Base-by-base conservation (phyloP, 768 basidiomycete species). In the Candolleomyces eurysporus region DNA sequence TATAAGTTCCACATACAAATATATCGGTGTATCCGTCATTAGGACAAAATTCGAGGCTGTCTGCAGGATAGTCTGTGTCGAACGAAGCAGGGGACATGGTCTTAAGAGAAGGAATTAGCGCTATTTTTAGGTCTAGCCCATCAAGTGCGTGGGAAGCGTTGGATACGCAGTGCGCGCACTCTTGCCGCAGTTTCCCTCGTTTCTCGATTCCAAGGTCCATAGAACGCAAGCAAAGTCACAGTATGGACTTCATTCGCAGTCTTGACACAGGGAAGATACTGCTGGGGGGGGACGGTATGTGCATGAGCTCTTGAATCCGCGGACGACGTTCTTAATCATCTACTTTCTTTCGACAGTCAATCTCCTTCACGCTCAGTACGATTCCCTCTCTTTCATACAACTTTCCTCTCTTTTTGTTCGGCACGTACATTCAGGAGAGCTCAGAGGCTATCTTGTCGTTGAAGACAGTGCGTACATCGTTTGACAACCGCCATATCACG, bases 21-120 rank as follows among this genome's bases (percentile, higher is more conserved):
- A 97, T 74, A 65, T 89, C 76, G 3, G 79, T 75, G 53, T 78
- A 79, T 26, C 77, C 76, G 13, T 80, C 78, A 59, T 83, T 83
- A 5, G 95, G 96, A 66, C 92, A 95, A 71, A 95, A 98, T 68
- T 98, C 97, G 58, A 94, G 81, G 11, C 90, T 86, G 73, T 97
- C 95, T 21, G 94, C 95, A 10, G 94, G 94, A 68, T 85, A 88
- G n/a, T 77, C 73, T 1, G 94, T 96, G 72, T 93, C 86, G 56
- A 77, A 71, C 1, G 64, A 53, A 21, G 57, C 52, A 65, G 66
- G 61, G 26, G 42, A 14, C 48, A 43, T 54, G 17, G 17, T 5
- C 42, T 9, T 30, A 19, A 26, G 40, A 56, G 16, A 54, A 30
- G 5, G 32, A 2, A 3, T 31, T 13, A 52, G 32, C 32, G 31